Conservation (phyloP, 2,329 filamentous ascomycete species). For the Epichloe coenophiala region DNA sequence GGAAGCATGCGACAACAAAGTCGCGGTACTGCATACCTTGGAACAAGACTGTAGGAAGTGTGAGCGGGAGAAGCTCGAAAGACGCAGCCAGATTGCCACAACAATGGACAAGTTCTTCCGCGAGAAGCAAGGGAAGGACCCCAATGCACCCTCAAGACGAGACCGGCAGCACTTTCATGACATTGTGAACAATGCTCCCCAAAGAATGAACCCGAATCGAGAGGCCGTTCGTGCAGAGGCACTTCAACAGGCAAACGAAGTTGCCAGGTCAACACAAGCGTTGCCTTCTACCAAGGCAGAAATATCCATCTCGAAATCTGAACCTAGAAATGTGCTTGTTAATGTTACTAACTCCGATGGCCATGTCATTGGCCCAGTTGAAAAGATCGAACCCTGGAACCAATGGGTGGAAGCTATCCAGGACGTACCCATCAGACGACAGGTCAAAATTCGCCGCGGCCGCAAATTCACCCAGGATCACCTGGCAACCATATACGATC, state of each 20-base stretch:
- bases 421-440: slow-evolving; percentile 23
- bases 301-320: neutral
- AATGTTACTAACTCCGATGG: slow-evolving; percentile 25
- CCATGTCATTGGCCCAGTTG: slow-evolving; percentile 23
- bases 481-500: slow-evolving; percentile 27
- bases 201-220: neutral
- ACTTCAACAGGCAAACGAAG: slow-evolving; percentile 1
- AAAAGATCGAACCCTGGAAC: slow-evolving; percentile 24
- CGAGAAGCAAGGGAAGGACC: slow-evolving; percentile 15
- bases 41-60: slow-evolving; percentile 18
- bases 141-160: slow-evolving; percentile 6
- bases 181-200: neutral
- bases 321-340: slow-evolving; percentile 13
- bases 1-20: slow-evolving; percentile 18
- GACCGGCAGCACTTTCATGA: slow-evolving; percentile 8
- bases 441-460: slow-evolving; percentile 27
- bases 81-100: slow-evolving; percentile 14
- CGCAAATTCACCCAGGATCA: slow-evolving; percentile 27
- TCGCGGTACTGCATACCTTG: slow-evolving; percentile 20
- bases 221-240: slow-evolving; percentile 2
- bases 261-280: slow-evolving; percentile 2
- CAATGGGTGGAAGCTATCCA: slow-evolving; percentile 26
- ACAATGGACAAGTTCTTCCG: slow-evolving; percentile 23
- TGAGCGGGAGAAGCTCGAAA: slow-evolving; percentile 16
- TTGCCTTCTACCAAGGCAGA: neutral